Conservation (phyloP, 2,329 filamentous ascomycete genomes). For the Aureobasidium sp. region DNA sequence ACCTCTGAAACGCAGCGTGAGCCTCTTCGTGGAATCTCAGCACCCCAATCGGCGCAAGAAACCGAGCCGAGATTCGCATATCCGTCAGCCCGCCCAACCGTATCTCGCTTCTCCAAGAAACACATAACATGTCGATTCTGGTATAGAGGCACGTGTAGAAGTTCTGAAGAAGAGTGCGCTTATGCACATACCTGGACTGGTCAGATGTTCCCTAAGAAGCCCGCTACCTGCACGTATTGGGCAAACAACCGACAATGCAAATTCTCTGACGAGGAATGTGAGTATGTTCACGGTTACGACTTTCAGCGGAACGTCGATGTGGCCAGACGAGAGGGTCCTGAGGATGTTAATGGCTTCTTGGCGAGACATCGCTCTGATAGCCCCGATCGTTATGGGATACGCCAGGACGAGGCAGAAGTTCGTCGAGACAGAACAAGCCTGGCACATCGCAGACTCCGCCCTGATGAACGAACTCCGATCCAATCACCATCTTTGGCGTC, state of each 20-base stretch:
- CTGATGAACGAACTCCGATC: not conserved
- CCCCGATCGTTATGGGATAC: not conserved
- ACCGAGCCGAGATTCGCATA: not conserved
- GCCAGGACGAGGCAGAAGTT: slow-evolving; percentile 1
- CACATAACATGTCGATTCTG: slow-evolving; percentile 22
- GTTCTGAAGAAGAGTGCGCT: slow-evolving; percentile 15
- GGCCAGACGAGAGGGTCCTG: not conserved
- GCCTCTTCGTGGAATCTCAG: not conserved
- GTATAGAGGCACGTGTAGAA: slow-evolving; percentile 17
- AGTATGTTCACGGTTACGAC: not conserved
- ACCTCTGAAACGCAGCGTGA: not conserved
- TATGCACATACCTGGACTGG: slow-evolving; percentile 18
- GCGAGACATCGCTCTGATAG: not conserved
- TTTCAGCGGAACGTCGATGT: not conserved
- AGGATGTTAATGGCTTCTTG: not conserved
- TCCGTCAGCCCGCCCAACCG: not conserved
- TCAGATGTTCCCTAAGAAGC: not conserved
- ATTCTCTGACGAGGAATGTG: slow-evolving; percentile 10
- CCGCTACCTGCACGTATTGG: slow-evolving; percentile 7
- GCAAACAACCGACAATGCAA: not conserved
- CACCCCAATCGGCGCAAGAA: not conserved
- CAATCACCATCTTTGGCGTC: not conserved
- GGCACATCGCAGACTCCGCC: not conserved
- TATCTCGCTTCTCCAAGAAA: not conserved
- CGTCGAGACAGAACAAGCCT: not conserved